phyloP scores from a whole-genome alignment of 202 grass and related monocot species.

The Panicum hallii region DNA sequence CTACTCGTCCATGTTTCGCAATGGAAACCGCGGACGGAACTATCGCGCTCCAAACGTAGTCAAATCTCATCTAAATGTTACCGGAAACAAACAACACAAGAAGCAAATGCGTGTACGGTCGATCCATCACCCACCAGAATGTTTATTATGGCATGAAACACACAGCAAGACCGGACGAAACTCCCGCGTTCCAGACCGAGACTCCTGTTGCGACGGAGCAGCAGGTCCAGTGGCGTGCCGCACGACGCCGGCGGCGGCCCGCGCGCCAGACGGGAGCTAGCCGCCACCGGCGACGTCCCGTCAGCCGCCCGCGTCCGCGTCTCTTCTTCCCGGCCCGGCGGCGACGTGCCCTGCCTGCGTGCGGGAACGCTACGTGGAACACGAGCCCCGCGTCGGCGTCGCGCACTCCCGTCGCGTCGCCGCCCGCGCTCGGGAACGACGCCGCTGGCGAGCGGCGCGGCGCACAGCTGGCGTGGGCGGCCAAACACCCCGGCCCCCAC shows the following conservation, averaged over 20 bases:
- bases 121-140: no score
- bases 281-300: constrained; percentile 7
- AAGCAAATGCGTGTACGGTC: no score
- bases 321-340: no score
- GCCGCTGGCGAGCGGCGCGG: not conserved
- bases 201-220: no score
- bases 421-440: not conserved
- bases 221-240: no score
- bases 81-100: no score
- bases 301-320: not conserved
- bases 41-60: not conserved
- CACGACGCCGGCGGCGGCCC: no score
- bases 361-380: not conserved
- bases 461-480: not conserved
- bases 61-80: not conserved
- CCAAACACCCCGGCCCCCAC: not conserved
- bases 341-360: no score
- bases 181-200: not conserved
- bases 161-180: not conserved
- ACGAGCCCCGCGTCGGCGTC: not conserved
- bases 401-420: not conserved
- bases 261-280: not conserved
- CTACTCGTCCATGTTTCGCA: no score
- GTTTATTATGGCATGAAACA: not conserved
- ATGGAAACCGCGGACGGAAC: no score